A percentile compares a stretch with the other conserved stretches of the same genome.
phyloP scores from a whole-genome alignment of 2,329 filamentous ascomycete species.

The Cordyceps cicadae region DNA sequence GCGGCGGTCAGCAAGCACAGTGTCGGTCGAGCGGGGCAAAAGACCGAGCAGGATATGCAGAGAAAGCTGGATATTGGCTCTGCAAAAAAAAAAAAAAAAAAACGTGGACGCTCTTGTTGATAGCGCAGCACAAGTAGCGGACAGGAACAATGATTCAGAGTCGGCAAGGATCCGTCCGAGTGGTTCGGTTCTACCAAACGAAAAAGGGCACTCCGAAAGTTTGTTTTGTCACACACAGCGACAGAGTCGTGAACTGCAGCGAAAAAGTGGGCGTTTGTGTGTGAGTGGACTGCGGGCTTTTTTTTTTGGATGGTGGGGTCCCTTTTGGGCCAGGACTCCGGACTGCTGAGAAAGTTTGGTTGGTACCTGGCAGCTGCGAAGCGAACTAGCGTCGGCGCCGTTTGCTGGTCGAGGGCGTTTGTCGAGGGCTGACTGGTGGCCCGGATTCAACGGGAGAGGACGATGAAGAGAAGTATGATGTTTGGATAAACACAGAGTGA shows the following conservation, averaged over 20 bases:
- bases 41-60: conserved; percentile 6
- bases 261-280: neutral
- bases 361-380: conserved; percentile 7
- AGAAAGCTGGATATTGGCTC: neutral
- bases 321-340: neutral
- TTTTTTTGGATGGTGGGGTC: neutral
- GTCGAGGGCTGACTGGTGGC: neutral
- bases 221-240: neutral
- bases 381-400: neutral
- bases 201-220: neutral
- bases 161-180: neutral
- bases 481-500: neutral
- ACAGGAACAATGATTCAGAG: neutral
- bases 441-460: neutral
- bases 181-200: neutral
- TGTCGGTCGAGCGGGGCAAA: conserved; percentile 4
- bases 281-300: neutral
- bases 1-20: conserved; percentile 11
- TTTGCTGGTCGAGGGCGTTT: neutral
- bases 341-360: neutral
- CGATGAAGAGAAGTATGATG: neutral
- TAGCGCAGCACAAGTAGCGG: neutral
- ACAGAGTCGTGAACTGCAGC: neutral
- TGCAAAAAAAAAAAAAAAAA: neutral
- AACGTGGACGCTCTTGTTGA: neutral